Base-by-base conservation (phyloP, 345 rosid species). In the Moricandia arvensis region DNA sequence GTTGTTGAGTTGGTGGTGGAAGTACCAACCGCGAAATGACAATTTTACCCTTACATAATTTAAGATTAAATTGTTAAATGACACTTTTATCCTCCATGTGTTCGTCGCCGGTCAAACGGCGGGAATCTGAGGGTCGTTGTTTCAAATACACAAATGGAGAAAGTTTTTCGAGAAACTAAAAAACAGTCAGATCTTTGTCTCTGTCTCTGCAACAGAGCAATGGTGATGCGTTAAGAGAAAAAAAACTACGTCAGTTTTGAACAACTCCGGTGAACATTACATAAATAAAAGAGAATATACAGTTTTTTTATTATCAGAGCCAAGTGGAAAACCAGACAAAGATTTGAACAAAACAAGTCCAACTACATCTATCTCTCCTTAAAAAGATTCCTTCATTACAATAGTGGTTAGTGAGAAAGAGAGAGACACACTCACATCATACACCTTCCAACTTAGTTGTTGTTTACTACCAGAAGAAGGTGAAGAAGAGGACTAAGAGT, bases 351-450 rank as follows among this genome's bases (percentile, higher is more conserved):
- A 68, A 51, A 60, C 57, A 68, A 69, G 63, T 61, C 7, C 53
- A 45, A 45, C 53, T 45, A n/a, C n/a, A 45, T 45, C 17, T 45
- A 17, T 45, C 53, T 62, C 59, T 61, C 41, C 30, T 8, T 47
- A 35, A 27, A 26, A 33, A 76, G 80, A 70, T 76, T 55, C 65
- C 73, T 59, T 49, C 77, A 47, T 38, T 34, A 77, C 76, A 72
- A 1, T 71, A 49, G 59, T 21, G 30, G 9, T 30, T 54, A 53
- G 29, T 18, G 51, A 63, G 57, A 68, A 10, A 33, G 63, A 51
- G 61, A 71, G 63, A 68, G 77, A 49, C 75, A 70, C 71, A 77
- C 70, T 27, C 75, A 63, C 80, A 75, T 76, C 51, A 63, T 63
- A 49, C 27, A 69, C 65, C 13, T 2, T 7, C 69, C 69, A 62